Conservation (phyloP, 805 yeast genomes). For the Kluyveromyces aestuarii region DNA sequence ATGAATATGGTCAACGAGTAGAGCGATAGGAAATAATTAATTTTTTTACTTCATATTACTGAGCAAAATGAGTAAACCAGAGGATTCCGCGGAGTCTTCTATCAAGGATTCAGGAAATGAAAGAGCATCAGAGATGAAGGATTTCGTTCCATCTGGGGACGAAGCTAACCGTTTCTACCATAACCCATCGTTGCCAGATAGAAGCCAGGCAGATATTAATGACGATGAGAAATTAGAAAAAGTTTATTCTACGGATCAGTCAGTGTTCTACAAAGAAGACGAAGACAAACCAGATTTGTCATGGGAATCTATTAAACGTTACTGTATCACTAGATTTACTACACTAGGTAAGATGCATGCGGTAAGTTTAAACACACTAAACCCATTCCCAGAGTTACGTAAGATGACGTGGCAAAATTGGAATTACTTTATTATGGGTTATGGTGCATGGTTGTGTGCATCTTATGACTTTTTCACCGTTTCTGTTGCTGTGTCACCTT, state of each 20-base stretch:
- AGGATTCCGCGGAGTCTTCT: too few relatives aligned
- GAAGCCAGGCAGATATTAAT: conserved; percentile 4
- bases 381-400: conserved; percentile 37
- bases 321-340: conserved; percentile 20
- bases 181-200: conserved; percentile 10
- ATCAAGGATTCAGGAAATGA: too few relatives aligned
- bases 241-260: conserved; percentile 5
- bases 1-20: too few relatives aligned
- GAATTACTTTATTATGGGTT: conserved; percentile 52
- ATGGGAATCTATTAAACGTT: conserved; percentile 8
- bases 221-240: conserved; percentile 8
- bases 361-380: conserved; percentile 21
- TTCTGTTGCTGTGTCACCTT: conserved; percentile 41
- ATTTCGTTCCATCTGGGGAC: too few relatives aligned
- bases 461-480: conserved; percentile 64
- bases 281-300: conserved; percentile 5
- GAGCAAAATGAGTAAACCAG: too few relatives aligned
- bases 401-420: conserved; percentile 37
- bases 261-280: conserved; percentile 8
- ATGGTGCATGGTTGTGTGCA: conserved; percentile 62
- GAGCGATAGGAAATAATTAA: too few relatives aligned
- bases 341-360: conserved; percentile 21
- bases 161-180: conserved; percentile 1
- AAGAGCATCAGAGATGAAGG: too few relatives aligned
- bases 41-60: too few relatives aligned